phyloP scores from a whole-genome alignment of 257 asterid genomes.

The Nicotiana otophora region DNA sequence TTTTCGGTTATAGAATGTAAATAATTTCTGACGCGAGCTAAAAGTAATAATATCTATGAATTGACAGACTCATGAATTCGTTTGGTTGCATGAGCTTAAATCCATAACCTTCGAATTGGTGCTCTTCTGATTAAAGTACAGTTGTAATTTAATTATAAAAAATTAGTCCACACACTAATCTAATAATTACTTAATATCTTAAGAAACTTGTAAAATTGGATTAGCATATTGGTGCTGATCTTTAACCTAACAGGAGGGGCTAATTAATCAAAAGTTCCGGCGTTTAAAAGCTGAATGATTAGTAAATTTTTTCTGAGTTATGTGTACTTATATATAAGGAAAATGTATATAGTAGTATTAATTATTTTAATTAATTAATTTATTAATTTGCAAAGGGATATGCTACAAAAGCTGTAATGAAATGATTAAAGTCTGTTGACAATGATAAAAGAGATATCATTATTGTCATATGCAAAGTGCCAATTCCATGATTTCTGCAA shows the following conservation, averaged over 20 bases:
- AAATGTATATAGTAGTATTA: background rate
- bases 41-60: background rate
- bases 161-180: background rate
- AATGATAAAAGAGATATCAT: constrained; percentile 24
- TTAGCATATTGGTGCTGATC: background rate
- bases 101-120: background rate
- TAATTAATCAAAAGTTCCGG: constrained; percentile 23
- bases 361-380: background rate
- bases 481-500: constrained; percentile 27
- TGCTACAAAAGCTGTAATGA: constrained; percentile 18
- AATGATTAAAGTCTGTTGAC: constrained; percentile 41
- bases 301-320: background rate
- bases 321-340: background rate
- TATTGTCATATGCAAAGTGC: constrained; percentile 18
- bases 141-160: background rate
- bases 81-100: background rate
- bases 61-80: background rate
- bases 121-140: background rate
- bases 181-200: background rate
- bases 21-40: too few species aligned
- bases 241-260: constrained; percentile 1
- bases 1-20: too few species aligned
- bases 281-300: background rate
- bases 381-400: background rate
- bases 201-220: background rate